Percentiles rank a stretch among this genome's conserved stretches.
Evolutionary conservation across 257 asterid species (phyloP).

Genomic region (Solanum medicagineum): DNA sequence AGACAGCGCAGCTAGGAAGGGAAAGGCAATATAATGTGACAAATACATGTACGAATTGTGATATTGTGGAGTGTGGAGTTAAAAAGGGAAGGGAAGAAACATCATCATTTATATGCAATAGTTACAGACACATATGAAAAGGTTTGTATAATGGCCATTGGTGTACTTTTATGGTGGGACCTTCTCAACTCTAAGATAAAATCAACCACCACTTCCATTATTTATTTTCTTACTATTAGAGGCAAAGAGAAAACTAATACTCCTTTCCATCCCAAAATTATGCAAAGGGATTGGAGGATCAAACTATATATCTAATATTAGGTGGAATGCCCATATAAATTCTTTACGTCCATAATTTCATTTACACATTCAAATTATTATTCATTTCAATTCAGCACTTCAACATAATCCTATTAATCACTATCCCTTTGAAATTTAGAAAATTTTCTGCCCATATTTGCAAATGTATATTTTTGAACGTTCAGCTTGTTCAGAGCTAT

Average conservation of each 20-base stretch:
- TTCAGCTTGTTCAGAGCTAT: background rate
- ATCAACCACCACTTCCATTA: background rate
- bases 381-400: background rate
- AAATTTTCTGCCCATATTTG: background rate
- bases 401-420: background rate
- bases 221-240: background rate
- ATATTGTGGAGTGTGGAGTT: background rate
- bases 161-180: background rate
- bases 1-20: background rate
- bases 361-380: background rate
- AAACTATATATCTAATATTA: background rate
- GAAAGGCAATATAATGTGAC: background rate
- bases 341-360: background rate
- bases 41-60: background rate
- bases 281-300: background rate
- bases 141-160: slow-evolving; percentile 25
- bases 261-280: background rate
- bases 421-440: background rate
- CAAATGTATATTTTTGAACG: background rate
- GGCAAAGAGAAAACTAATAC: background rate
- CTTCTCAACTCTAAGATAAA: background rate
- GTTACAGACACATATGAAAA: slow-evolving; percentile 28
- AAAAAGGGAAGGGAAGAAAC: slow-evolving; percentile 25
- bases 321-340: background rate
- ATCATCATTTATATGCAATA: slow-evolving; percentile 36